A percentile compares a stretch with the other conserved stretches of the same genome.
These are phyloP conservation scores for Fonsecaea pedrosoi DNA, from an alignment of 2,329 filamentous ascomycete genomes.

Conservation along the genomic window DNA sequence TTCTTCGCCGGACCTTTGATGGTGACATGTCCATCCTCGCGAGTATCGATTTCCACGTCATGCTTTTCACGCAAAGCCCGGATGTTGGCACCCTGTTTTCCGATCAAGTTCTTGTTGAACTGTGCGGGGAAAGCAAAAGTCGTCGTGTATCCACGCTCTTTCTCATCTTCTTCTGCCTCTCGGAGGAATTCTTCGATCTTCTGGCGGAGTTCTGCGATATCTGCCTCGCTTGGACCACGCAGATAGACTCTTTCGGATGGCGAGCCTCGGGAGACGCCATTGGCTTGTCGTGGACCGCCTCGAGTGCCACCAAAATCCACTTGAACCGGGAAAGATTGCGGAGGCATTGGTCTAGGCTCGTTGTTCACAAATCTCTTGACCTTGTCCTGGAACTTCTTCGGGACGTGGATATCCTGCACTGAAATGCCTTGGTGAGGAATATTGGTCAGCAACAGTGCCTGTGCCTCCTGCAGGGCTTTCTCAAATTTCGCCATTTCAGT, in stretches of 20 bases:
- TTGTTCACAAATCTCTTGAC: slow-evolving; percentile 62
- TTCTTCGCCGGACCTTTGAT: slow-evolving; percentile 96
- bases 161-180: slow-evolving; percentile 89
- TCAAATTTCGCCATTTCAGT: slow-evolving; percentile 64
- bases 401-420: slow-evolving; percentile 38
- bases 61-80: slow-evolving; percentile 72
- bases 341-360: slow-evolving; percentile 38
- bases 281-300: slow-evolving; percentile 23
- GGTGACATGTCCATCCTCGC: slow-evolving; percentile 87
- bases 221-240: slow-evolving; percentile 72
- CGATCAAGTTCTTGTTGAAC: slow-evolving; percentile 83
- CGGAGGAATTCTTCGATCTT: slow-evolving; percentile 82
- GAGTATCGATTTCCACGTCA: slow-evolving; percentile 79
- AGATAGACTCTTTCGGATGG: slow-evolving; percentile 37
- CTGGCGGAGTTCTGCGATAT: slow-evolving; percentile 72
- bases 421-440: slow-evolving; percentile 45
- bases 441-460: slow-evolving; percentile 61
- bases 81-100: slow-evolving; percentile 71
- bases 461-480: slow-evolving; percentile 64
- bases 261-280: slow-evolving; percentile 25
- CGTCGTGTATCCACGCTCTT: slow-evolving; percentile 85
- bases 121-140: slow-evolving; percentile 95
- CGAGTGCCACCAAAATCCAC: slow-evolving; percentile 44
- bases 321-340: slow-evolving; percentile 64
- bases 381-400: slow-evolving; percentile 60